Evolutionary conservation across 2,329 filamentous ascomycete species (phyloP), one percentile per base, ranked within the genome.

Genomic region (Drechslerella stenobrocha): DNA sequence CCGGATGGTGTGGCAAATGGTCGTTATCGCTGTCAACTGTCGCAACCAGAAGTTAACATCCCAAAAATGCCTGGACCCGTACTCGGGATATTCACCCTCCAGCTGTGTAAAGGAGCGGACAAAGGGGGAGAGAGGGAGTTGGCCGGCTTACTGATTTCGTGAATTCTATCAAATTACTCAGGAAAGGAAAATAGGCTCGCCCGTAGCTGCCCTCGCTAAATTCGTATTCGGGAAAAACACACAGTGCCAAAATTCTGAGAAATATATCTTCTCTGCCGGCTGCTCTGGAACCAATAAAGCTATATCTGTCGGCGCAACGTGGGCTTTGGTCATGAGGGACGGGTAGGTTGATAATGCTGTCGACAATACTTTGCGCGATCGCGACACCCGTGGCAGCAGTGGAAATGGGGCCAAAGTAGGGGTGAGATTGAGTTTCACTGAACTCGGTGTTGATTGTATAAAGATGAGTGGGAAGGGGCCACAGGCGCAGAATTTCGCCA

Each of bases 161-260:
- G 11, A 64, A 56, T 0, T 28, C 51, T 1, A 37, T 23, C 9
- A 64, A 51, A 6, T 64, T 15, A 7, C 34, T 24, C 0, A 48
- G 30, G 8, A 46, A 9, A 6, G 51, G 59, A 1, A 64, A 37
- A 26, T 64, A 64, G 18, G 51, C 11, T 5, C 7, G 5, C 18
- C 59, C 59, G 26, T 56, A 51, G 7, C 11, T n/a, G 6, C 34
- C 35, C 20, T 64, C 59, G 11, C 20, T 30, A 15, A 64, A 64
- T 6, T 64, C 51, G 2, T 51, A 32, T 2, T 15, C 9, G 1
- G 59, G 59, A 15, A 64, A 64, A n/a, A 56, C 51, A 51, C 51
- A 56, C 2, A 64, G 45, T 2, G 56, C 45, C 11, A 1, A 64
- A 32, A 6, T 5, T 18, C 3, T 45, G 13, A 18, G 8, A 18